Percentiles rank a stretch among this genome's conserved stretches.
Conservation (phyloP, 257 asterid genomes). For the Paraleonurus japonicus region DNA sequence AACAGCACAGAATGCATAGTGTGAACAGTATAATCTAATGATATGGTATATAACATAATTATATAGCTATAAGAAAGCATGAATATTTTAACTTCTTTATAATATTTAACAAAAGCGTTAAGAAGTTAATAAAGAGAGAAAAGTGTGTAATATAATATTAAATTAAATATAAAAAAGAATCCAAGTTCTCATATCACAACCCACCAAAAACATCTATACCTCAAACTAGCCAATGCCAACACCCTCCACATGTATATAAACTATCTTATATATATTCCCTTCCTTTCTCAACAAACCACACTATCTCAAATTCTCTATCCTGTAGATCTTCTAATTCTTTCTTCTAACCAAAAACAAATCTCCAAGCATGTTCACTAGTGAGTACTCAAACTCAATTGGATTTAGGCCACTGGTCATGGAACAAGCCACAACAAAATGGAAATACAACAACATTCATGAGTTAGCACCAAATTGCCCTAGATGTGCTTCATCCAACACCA, state of each 20-base stretch:
- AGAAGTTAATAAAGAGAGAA: neutral
- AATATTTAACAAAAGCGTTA: no score
- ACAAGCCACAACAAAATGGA: slow-evolving; percentile 40
- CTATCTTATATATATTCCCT: slow-evolving; percentile 32
- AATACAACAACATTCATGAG: slow-evolving; percentile 35
- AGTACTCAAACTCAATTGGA: slow-evolving; percentile 38
- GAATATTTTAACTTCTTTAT: no score
- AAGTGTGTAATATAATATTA: neutral
- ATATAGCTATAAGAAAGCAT: neutral
- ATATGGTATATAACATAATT: neutral
- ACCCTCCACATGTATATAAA: slow-evolving; percentile 7
- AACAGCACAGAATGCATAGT: no score
- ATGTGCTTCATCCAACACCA: slow-evolving; percentile 83
- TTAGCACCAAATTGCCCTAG: slow-evolving; percentile 78
- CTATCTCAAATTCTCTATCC: slow-evolving; percentile 18
- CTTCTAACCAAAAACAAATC: neutral
- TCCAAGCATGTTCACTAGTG: slow-evolving; percentile 41
- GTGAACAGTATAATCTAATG: neutral
- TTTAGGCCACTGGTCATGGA: slow-evolving; percentile 39
- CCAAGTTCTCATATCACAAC: neutral
- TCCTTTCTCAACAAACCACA: slow-evolving; percentile 26
- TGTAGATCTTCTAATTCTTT: neutral
- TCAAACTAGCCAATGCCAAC: slow-evolving; percentile 27
- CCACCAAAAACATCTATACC: neutral
- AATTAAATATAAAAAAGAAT: neutral